These are phyloP conservation scores for Astraeus odoratus DNA, from an alignment of 768 basidiomycete genomes.

Conservation along the genomic window DNA sequence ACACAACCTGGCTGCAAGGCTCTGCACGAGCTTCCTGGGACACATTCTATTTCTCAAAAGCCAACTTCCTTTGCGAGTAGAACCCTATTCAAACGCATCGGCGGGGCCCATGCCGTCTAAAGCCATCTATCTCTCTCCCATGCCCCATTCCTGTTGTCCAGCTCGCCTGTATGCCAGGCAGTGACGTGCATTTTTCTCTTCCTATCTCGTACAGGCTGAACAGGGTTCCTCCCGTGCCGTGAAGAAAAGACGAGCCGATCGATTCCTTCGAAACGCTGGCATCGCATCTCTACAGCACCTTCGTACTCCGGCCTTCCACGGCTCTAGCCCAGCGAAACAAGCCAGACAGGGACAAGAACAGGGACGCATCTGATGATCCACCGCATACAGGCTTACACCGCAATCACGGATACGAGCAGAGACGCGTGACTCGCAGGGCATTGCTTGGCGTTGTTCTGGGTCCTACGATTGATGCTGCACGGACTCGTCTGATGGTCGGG, in stretches of 20 bases:
- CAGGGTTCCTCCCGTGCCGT: conserved; percentile 42
- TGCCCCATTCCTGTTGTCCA: conserved; percentile 55
- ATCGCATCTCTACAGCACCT: conserved; percentile 71
- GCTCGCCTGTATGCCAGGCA: conserved; percentile 46
- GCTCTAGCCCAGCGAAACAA: conserved; percentile 42
- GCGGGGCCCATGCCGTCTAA: not conserved
- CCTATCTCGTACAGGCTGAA: not conserved
- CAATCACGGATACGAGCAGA: too few relatives aligned
- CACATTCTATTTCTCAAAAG: conserved; percentile 74
- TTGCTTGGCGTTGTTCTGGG: too few relatives aligned
- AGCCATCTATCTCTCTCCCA: not conserved
- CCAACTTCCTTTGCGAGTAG: conserved; percentile 75
- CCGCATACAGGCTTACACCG: too few relatives aligned
- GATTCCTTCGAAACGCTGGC: conserved; percentile 62
- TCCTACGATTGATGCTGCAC: too few relatives aligned
- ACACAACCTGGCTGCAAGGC: conserved; percentile 53
- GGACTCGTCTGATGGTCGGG: too few relatives aligned
- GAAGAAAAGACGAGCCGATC: conserved; percentile 56
- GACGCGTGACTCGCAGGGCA: too few relatives aligned
- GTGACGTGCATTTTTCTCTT: conserved; percentile 34
- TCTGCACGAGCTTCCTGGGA: conserved; percentile 56
- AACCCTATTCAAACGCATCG: too few relatives aligned
- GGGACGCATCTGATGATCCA: too few relatives aligned
- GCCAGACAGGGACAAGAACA: conserved; percentile 2
- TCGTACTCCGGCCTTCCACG: conserved; percentile 62